Evolutionary conservation across 2,329 filamentous ascomycete species (phyloP), one percentile per base, ranked within the genome.

Genomic region (Huntiella abstrusa): DNA sequence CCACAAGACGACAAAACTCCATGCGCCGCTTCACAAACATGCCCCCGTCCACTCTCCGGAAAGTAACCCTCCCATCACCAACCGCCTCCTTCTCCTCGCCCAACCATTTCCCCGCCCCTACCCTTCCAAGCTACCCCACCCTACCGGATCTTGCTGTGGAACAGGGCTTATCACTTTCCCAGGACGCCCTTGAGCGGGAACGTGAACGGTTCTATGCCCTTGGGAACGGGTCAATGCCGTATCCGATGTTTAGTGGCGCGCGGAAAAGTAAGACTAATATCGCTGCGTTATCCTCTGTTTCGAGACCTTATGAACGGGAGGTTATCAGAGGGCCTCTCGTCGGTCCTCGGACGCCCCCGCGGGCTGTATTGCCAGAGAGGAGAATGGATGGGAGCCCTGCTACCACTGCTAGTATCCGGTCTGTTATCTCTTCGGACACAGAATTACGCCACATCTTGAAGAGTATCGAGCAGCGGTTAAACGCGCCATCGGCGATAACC

Each of bases 381-480:
- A 28, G 22, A 28, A 17, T n/a, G 32, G 13, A 5, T 15, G 22
- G 22, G 22, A 28, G 22, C 7, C 13, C 13, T 11, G 37, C 3
- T 33, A 38, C 22, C 12, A 15, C n/a, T 4, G 13, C 22, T n/a
- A 46, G 44, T 19, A 16, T 11, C 16, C 17, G 38, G 38, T 22
- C 35, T 16, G 34, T 34, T 13, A 34, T 33, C 4, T 43, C 45
- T 28, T 28, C 68, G 0, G 70, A 73, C 51, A 62, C 64, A 8
- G 69, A 69, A 1, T 55, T 75, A 19, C 60, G 64, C 1, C 60
- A 67, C 49, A 75, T 75, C 22, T 58, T 75, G 32, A 62, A 62
- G 38, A 68, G 63, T 33, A 75, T 71, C 1, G 71, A 73, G 19
- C 60, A 66, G 57, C 60, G 70, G 7, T 60, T 75, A 11, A 59